A percentile compares a stretch with the other conserved stretches of the same genome.
Evolutionary conservation across 1,139 yeast species (phyloP).

Genomic region (Pichia sp.): DNA sequence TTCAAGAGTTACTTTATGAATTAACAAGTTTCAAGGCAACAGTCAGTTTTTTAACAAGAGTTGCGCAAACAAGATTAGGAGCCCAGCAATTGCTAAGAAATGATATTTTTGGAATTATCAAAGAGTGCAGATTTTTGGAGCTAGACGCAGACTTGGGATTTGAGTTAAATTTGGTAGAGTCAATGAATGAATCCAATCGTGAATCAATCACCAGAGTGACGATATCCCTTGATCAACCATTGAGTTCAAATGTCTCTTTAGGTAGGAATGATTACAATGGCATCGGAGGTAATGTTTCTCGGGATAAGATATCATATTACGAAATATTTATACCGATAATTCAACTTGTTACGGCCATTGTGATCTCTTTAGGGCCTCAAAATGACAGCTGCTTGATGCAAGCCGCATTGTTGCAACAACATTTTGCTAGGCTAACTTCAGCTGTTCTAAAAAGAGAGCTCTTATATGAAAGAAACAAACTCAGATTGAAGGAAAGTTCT

Average conservation of each 20-base stretch:
- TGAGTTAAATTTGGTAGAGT: slow-evolving; percentile 36
- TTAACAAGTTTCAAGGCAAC: slow-evolving; percentile 73
- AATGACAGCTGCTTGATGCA: slow-evolving; percentile 60
- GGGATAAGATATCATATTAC: slow-evolving; percentile 45
- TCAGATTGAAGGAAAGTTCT: neutral
- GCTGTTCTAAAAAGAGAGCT: slow-evolving; percentile 72
- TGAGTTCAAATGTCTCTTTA: slow-evolving; percentile 25
- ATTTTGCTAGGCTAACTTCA: slow-evolving; percentile 53
- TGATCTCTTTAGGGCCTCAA: slow-evolving; percentile 75
- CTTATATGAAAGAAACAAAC: slow-evolving; percentile 32
- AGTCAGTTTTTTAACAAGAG: slow-evolving; percentile 61
- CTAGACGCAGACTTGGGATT: slow-evolving; percentile 82
- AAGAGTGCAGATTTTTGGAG: slow-evolving; percentile 51
- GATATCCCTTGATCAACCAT: slow-evolving; percentile 50
- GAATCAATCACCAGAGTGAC: slow-evolving; percentile 37
- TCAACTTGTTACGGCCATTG: slow-evolving; percentile 64
- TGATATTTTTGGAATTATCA: slow-evolving; percentile 62
- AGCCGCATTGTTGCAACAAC: slow-evolving; percentile 49
- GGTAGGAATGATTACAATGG: neutral
- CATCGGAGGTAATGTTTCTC: slow-evolving; percentile 1
- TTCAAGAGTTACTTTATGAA: slow-evolving; percentile 60
- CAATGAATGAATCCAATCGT: slow-evolving; percentile 13
- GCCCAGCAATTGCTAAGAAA: slow-evolving; percentile 72
- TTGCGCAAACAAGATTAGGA: slow-evolving; percentile 74
- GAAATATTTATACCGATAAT: slow-evolving; percentile 75